Base-by-base conservation (phyloP, 2,329 filamentous ascomycete genomes). In the Nigrospora osmanthi region DNA sequence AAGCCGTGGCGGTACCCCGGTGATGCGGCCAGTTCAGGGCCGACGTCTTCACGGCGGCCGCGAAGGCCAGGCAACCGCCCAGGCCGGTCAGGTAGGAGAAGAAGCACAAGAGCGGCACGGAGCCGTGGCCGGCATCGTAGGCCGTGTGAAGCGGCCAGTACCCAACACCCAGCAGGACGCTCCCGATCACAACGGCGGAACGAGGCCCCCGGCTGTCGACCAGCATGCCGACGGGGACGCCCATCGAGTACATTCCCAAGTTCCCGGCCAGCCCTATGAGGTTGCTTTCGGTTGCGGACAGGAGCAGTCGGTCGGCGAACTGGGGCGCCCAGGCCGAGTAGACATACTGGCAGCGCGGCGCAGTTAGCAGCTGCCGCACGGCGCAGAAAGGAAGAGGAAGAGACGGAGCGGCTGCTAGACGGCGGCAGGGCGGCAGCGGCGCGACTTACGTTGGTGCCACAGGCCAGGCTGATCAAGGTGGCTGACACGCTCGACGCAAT, bases 241-340 rank as follows among this genome's bases (percentile, higher is more conserved):
- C 93, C 58, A 88, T 77, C 9, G 83, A 83, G 67, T 97, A 97
- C 88, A 96, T 95, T 58, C 91, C 91, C 58, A 97, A 68, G 59
- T 91, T 91, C n/a, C 82, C 87, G 39, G 80, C 77, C n/a, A 86
- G 74, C 37, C 87, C 90, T 60, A 98, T 90, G 53, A 97, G 67
- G 66, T 98, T 97, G 66, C 81, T 89, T 64, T 96, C 77, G 3
- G 91, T 97, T n/a, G 93, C 85, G 13, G 89, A 89, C 49, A 97
- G 79, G 61, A 85, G 82, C 56, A 98, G 74, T 55, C 80, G 83
- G 58, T 94, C 83, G 41, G 90, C 89, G 61, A 96, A 96, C 67
- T 96, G 90, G 16, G 93, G 93, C 13, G 88, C 89, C 90, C 93
- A 98, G 66, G 91, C 91, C 45, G 89, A 96, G 68, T 96, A 98